Evolutionary conservation across 2,329 filamentous ascomycete genomes (phyloP).

Genomic region (Pleoardoris graminearum): DNA sequence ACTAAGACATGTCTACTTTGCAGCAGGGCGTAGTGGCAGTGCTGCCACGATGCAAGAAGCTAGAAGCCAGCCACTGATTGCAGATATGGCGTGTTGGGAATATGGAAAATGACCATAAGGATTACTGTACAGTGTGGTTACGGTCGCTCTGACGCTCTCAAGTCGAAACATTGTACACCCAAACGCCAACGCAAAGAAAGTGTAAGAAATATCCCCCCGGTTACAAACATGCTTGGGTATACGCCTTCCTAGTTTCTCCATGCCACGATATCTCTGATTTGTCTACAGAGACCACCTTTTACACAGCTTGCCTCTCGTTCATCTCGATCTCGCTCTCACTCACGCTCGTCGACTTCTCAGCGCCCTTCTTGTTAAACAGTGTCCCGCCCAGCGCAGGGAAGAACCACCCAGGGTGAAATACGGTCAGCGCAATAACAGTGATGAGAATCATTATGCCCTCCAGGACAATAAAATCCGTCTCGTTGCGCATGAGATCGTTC

Average conservation of each 20-base stretch:
- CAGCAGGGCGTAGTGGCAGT: too few relatives aligned
- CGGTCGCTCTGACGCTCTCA: too few relatives aligned
- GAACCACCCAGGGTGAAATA: constrained; percentile 49
- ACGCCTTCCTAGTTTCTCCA: background rate
- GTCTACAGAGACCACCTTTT: background rate
- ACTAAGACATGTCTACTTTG: too few relatives aligned
- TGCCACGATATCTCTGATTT: too few relatives aligned
- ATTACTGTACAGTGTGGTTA: background rate
- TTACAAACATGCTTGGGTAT: background rate
- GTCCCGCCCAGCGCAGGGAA: constrained; percentile 21
- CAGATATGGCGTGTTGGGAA: too few relatives aligned
- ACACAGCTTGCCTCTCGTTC: background rate
- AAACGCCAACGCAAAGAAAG: background rate
- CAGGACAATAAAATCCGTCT: constrained; percentile 53
- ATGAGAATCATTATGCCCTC: constrained; percentile 57
- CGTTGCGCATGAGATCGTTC: constrained; percentile 49
- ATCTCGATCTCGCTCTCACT: constrained; percentile 7
- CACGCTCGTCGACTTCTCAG: background rate
- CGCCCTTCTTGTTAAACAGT: constrained; percentile 1
- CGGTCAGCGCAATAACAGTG: constrained; percentile 48
- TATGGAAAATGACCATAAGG: background rate
- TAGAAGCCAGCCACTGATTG: too few relatives aligned
- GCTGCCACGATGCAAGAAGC: too few relatives aligned
- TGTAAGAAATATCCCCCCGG: background rate
- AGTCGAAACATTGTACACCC: background rate